These are phyloP conservation scores for Apium graveolens DNA, from an alignment of 129 eudicot species.

Conservation along the genomic window DNA sequence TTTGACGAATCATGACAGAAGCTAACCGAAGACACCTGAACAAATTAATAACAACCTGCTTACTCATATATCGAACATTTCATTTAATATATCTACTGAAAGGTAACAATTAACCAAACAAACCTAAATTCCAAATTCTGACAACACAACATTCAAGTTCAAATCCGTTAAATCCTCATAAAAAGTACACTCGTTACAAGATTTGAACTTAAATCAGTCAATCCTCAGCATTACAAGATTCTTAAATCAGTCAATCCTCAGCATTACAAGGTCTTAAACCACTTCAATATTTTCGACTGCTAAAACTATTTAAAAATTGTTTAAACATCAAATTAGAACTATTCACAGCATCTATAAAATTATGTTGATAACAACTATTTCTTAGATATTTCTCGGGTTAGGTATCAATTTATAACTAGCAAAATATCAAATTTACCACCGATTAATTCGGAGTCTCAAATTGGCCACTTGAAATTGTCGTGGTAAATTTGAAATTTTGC, in stretches of 20 bases:
- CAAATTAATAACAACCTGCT: not conserved
- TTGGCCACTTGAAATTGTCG: no score
- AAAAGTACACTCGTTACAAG: not conserved
- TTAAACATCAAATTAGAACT: not conserved
- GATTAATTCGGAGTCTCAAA: no score
- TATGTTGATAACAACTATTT: no score
- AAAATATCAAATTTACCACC: no score
- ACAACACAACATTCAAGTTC: not conserved
- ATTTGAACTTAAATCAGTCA: not conserved
- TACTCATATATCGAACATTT: no score
- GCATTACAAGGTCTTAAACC: no score
- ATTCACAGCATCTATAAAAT: not conserved
- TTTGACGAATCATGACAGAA: slow-evolving; percentile 25
- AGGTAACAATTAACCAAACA: no score
- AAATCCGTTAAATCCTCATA: not conserved
- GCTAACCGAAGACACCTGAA: slow-evolving; percentile 23
- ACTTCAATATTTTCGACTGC: not conserved
- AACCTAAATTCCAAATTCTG: not conserved
- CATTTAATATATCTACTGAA: no score
- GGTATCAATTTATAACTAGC: no score
- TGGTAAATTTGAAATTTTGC: no score
- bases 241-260: no score
- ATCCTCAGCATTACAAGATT: not conserved
- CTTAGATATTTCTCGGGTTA: no score
- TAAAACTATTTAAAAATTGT: not conserved